Percentiles rank a stretch among this genome's conserved stretches.
These are phyloP conservation scores for Grifola frondosa DNA, from an alignment of 1,284 basidiomycete genomes.

Conservation along the genomic window DNA sequence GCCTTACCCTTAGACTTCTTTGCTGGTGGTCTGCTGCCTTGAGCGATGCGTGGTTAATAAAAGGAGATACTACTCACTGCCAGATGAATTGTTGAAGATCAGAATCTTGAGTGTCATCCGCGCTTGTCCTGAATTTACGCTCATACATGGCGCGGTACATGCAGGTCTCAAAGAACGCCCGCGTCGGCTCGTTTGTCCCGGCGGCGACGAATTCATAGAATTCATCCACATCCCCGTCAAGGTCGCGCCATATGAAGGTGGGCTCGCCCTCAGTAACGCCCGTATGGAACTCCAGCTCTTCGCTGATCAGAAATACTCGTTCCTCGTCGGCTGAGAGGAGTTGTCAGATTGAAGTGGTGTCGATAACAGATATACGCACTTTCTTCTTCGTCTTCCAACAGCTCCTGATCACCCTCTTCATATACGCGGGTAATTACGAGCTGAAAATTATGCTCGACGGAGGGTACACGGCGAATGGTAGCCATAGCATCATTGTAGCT, in stretches of 20 bases:
- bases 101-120: conserved; percentile 66
- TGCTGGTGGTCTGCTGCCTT: conserved; percentile 36
- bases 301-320: conserved; percentile 86
- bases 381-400: conserved; percentile 94
- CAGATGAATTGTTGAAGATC: conserved; percentile 79
- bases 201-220: conserved; percentile 79
- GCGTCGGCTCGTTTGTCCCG: conserved; percentile 82
- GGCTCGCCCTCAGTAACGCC: conserved; percentile 79
- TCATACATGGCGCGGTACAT: conserved; percentile 95
- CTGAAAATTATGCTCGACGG: conserved; percentile 89
- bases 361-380: conserved; percentile 51
- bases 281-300: conserved; percentile 82
- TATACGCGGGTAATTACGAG: conserved; percentile 95
- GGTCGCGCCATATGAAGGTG: conserved; percentile 87
- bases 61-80: conserved; percentile 52
- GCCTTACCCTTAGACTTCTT: conserved; percentile 29
- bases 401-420: conserved; percentile 92
- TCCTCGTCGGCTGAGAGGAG: conserved; percentile 78
- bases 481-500: conserved; percentile 97
- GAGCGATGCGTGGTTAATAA: background rate
- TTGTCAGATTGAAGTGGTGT: background rate
- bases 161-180: conserved; percentile 88
- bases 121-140: conserved; percentile 76
- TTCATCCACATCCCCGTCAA: conserved; percentile 80
- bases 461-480: conserved; percentile 84